Base-by-base conservation (phyloP, 2,329 filamentous ascomycete species). In the Helminthosporium solani region DNA sequence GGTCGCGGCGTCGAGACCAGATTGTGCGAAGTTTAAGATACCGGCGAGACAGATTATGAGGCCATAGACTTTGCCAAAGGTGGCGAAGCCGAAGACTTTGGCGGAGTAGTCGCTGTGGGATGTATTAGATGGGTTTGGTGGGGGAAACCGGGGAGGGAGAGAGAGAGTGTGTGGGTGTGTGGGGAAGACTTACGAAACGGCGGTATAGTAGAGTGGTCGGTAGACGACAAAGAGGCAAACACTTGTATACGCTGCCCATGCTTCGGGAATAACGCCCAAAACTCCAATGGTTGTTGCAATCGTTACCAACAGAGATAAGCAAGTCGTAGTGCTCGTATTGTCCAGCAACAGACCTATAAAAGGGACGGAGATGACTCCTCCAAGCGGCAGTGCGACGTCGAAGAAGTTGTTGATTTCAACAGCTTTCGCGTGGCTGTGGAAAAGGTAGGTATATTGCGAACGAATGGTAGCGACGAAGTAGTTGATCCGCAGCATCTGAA, bases 21-120 rank as follows among this genome's bases (percentile, higher is more conserved):
- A 86, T 73, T 95, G 90, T 1, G 82, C 82, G 62, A 96, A 91
- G 70, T 95, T 95, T 61, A 90, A 79, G 0, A 96, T 68, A 0
- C 91, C 90, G 0, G 90, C 86, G 1, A 94, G 73, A 70, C 88
- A 95, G 57, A 96, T 95, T 55, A 95, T 87, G 16, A 91, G 78
- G 9, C 90, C 90, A 70, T 96, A 96, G n/a, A 96, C 90, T 46
- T 88, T 95, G 36, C 90, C 91, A 58, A 96, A 96, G 0, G 90
- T 95, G 50, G 84, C 68, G 72, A 95, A 95, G 14, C 90, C 90
- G 66, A 96, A 96, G 28, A 96, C 90, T 72, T 95, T 95, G 50
- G 89, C 90, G 16, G 83, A 82, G 68, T 95, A 95, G 72, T 96
- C 90, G 20, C 79, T 79, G 40, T 18, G 7, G 12, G 28, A 15